Percentiles rank a stretch among this genome's conserved stretches.
Conservation (phyloP, 306 rosid species). For the Trifolium fragiferum region DNA sequence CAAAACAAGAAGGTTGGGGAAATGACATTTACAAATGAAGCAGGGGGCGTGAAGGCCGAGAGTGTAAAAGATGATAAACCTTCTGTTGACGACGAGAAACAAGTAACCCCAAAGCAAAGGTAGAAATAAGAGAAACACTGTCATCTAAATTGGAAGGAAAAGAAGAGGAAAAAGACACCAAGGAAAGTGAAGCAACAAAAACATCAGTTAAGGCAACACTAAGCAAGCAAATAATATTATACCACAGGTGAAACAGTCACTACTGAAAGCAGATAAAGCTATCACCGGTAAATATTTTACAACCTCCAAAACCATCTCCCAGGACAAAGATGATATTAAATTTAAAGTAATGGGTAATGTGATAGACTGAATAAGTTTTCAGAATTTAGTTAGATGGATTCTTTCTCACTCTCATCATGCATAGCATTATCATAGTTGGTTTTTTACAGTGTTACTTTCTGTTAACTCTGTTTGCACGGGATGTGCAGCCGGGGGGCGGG, state of each 20-base stretch:
- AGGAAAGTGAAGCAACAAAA: conserved; percentile 45
- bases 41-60: conserved; percentile 25
- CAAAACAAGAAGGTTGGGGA: conserved; percentile 38
- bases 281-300: conserved; percentile 50
- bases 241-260: conserved; percentile 62
- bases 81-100: conserved; percentile 32
- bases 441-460: neutral
- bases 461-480: conserved; percentile 21
- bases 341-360: conserved; percentile 43
- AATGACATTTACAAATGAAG: conserved; percentile 31
- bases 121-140: conserved; percentile 35
- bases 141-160: conserved; percentile 41
- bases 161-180: conserved; percentile 10
- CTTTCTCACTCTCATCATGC: conserved; percentile 28
- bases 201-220: conserved; percentile 44
- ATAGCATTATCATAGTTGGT: neutral
- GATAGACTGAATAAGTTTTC: conserved; percentile 7
- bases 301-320: conserved; percentile 49
- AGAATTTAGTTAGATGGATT: conserved; percentile 20
- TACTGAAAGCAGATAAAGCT: conserved; percentile 61
- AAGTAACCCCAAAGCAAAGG: conserved; percentile 38
- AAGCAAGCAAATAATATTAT: conserved; percentile 45
- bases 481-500: neutral
- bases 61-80: conserved; percentile 28
- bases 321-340: conserved; percentile 50